Percentiles rank a stretch among this genome's conserved stretches.
These are phyloP conservation scores for Trypethelium eluteriae DNA, from an alignment of 495 filamentous ascomycete species.

Conservation along the genomic window DNA sequence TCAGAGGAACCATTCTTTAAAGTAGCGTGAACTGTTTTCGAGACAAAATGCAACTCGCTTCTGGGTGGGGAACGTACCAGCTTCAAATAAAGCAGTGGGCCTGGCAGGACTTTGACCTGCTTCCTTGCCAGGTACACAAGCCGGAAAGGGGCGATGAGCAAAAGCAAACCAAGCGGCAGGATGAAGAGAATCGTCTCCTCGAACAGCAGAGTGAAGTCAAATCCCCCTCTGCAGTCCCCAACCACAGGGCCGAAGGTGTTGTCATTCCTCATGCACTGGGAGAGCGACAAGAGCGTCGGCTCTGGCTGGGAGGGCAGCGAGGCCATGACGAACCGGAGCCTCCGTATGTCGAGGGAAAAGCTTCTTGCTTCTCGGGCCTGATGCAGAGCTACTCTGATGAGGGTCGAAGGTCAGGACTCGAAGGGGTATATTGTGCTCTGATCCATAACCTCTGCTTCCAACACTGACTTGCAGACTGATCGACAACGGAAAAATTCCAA, in stretches of 20 bases:
- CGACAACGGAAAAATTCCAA: neutral
- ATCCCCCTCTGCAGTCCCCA: slow-evolving; percentile 25
- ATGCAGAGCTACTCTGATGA: neutral
- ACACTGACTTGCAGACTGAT: neutral
- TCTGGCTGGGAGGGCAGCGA: neutral
- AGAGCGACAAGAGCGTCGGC: neutral
- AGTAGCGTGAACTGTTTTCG: neutral
- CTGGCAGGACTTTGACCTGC: slow-evolving; percentile 41
- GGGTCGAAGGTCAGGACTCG: neutral
- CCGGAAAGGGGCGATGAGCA: slow-evolving; percentile 44
- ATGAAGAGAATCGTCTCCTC: slow-evolving; percentile 53
- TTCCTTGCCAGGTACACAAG: slow-evolving; percentile 40
- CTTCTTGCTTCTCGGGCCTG: neutral
- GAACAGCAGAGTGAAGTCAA: slow-evolving; percentile 15
- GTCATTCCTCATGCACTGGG: neutral
- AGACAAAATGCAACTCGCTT: neutral
- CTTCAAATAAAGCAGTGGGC: slow-evolving; percentile 39
- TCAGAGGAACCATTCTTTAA: neutral
- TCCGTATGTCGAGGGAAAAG: neutral
- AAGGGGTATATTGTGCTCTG: neutral
- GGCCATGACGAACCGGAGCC: neutral
- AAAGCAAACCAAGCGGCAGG: slow-evolving; percentile 36
- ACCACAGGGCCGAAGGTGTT: slow-evolving; percentile 37
- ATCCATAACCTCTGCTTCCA: neutral
- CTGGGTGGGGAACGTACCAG: slow-evolving; percentile 35